These are phyloP conservation scores for Blastobotrys americana DNA, from an alignment of 805 yeast genomes.

Conservation along the genomic window DNA sequence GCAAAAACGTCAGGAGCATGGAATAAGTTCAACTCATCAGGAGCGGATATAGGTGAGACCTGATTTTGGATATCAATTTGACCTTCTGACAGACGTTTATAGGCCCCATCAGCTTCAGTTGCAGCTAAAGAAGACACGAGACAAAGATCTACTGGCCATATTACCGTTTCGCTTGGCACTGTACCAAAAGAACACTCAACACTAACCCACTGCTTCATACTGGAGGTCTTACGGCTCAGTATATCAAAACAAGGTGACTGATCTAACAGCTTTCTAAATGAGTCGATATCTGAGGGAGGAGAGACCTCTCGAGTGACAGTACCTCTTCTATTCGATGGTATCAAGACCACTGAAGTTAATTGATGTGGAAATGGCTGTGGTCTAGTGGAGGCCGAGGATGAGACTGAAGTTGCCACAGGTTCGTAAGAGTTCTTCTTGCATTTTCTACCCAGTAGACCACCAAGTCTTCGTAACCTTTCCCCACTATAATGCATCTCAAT, in stretches of 20 bases:
- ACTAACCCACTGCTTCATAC: neutral
- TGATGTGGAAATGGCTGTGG: too few relatives aligned
- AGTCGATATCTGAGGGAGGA: conserved; percentile 7
- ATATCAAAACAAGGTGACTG: conserved; percentile 6
- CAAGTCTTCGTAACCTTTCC: too few relatives aligned
- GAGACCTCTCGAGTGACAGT: conserved; percentile 2
- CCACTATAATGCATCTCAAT: conserved; percentile 15
- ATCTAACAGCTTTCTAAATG: conserved; percentile 7
- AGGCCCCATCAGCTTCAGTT: too few relatives aligned
- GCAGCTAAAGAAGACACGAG: conserved; percentile 2
- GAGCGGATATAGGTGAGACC: too few relatives aligned
- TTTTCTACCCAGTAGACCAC: too few relatives aligned
- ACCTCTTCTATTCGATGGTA: conserved; percentile 10
- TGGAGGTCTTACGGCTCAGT: conserved; percentile 2
- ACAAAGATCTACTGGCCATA: conserved; percentile 27
- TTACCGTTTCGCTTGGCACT: conserved; percentile 6
- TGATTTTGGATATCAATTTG: too few relatives aligned
- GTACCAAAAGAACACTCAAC: neutral
- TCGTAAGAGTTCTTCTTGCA: too few relatives aligned
- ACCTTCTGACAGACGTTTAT: too few relatives aligned
- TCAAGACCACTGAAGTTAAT: conserved; percentile 8
- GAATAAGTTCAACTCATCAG: conserved; percentile 19
- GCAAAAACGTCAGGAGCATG: conserved; percentile 18
- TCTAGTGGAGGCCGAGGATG: too few relatives aligned
- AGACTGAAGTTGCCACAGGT: too few relatives aligned